phyloP scores from a whole-genome alignment of 192 early-diverging fungal genomes.

The Mortierella antarctica region DNA sequence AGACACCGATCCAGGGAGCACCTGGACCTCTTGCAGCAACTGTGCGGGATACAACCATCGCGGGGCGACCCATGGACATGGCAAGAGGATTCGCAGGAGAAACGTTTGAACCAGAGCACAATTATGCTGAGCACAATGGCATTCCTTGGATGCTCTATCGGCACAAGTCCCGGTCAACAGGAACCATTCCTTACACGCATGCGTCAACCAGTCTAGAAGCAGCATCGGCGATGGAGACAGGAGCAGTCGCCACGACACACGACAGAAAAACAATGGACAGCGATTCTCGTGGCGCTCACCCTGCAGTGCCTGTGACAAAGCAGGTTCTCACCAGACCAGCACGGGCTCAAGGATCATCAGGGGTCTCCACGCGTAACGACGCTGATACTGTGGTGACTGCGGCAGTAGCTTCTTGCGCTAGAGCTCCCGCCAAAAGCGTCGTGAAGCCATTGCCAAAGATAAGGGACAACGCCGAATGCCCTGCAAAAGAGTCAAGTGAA shows the following conservation, averaged over 20 bases:
- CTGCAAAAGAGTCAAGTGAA: too few relatives aligned
- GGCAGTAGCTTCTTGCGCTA: too few relatives aligned
- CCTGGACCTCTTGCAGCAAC: neutral
- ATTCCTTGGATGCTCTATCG: conserved; percentile 35
- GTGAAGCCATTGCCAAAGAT: too few relatives aligned
- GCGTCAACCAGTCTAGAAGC: neutral
- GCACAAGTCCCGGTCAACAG: conserved; percentile 17
- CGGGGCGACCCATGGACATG: neutral
- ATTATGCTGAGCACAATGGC: conserved; percentile 7
- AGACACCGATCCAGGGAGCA: conserved; percentile 6
- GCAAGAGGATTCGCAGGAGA: neutral
- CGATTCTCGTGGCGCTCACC: too few relatives aligned
- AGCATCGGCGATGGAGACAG: neutral
- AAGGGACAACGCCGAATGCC: too few relatives aligned
- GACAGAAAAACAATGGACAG: too few relatives aligned
- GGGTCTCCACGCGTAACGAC: too few relatives aligned
- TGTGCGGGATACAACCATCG: neutral
- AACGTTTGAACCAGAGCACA: conserved; percentile 17
- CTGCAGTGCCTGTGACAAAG: neutral
- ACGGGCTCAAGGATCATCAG: too few relatives aligned
- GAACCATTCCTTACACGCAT: neutral
- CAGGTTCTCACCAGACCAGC: too few relatives aligned
- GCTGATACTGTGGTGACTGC: too few relatives aligned
- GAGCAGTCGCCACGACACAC: neutral
- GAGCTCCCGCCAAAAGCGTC: too few relatives aligned